A percentile compares a stretch with the other conserved stretches of the same genome.
Evolutionary conservation across 495 filamentous ascomycete species (phyloP).

Genomic region (Penicillium samsonianum): DNA sequence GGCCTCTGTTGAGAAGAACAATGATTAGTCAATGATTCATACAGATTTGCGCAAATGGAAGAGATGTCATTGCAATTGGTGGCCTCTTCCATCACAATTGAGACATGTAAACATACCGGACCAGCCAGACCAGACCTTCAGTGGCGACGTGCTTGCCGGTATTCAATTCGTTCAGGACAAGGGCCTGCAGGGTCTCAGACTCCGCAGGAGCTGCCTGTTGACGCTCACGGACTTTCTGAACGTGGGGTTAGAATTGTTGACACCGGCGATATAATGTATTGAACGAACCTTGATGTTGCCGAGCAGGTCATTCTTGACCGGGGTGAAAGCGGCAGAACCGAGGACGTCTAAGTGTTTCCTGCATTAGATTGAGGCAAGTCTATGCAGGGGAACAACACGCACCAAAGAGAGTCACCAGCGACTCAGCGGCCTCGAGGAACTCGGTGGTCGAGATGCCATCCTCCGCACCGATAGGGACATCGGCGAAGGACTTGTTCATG

Average conservation of each 20-base stretch:
- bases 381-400: constrained; percentile 25
- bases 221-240: constrained; percentile 86
- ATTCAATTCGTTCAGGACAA: constrained; percentile 84
- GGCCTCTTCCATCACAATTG: constrained; percentile 6
- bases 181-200: constrained; percentile 77
- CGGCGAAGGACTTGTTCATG: constrained; percentile 76
- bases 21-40: constrained; percentile 8
- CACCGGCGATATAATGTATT: constrained; percentile 10
- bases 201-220: constrained; percentile 73
- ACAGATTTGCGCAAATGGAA: background rate
- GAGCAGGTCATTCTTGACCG: constrained; percentile 86
- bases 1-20: constrained; percentile 59
- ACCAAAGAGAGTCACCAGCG: constrained; percentile 86
- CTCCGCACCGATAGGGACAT: constrained; percentile 70
- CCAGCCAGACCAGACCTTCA: constrained; percentile 89
- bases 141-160: constrained; percentile 79
- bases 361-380: constrained; percentile 10
- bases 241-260: constrained; percentile 17
- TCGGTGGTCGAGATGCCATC: constrained; percentile 78
- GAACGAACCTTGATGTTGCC: constrained; percentile 84
- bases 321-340: constrained; percentile 76
- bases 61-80: background rate
- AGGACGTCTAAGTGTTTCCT: constrained; percentile 63
- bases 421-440: constrained; percentile 90
- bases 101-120: constrained; percentile 60